These are phyloP conservation scores for Aschersonia sp. DNA, from an alignment of 2,329 filamentous ascomycete species.

Conservation along the genomic window DNA sequence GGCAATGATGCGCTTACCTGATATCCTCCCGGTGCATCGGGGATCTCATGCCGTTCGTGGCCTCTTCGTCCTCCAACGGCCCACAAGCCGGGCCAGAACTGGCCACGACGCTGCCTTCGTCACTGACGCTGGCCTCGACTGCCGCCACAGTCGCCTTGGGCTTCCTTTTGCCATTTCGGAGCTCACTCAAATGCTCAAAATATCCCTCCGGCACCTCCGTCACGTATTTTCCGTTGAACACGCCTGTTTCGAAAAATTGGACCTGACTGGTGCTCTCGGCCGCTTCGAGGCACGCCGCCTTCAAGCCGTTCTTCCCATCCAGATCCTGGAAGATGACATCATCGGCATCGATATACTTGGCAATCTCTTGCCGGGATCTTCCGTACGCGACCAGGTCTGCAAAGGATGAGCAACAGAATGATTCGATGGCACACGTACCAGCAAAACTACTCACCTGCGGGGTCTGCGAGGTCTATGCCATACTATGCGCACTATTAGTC, in stretches of 20 bases:
- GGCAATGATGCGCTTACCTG: neutral
- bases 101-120: neutral
- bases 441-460: constrained; percentile 6
- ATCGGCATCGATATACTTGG: constrained; percentile 6
- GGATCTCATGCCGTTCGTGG: neutral
- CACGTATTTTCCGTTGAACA: constrained; percentile 79
- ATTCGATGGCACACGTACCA: constrained; percentile 1
- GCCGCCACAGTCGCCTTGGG: neutral
- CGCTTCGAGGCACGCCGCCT: constrained; percentile 60
- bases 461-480: constrained; percentile 31
- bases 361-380: constrained; percentile 22
- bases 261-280: constrained; percentile 34
- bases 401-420: neutral
- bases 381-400: constrained; percentile 26
- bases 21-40: constrained; percentile 3
- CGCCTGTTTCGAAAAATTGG: constrained; percentile 71
- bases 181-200: constrained; percentile 62
- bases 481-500: constrained; percentile 12
- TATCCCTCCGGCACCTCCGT: constrained; percentile 69
- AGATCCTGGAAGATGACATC: constrained; percentile 31
- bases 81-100: neutral
- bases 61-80: neutral
- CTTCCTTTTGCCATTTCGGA: constrained; percentile 33
- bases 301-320: constrained; percentile 45
- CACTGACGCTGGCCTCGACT: neutral